A percentile compares a stretch with the other conserved stretches of the same genome.
Conservation (phyloP, 1,284 basidiomycete genomes). For the Bjerkandera adusta region DNA sequence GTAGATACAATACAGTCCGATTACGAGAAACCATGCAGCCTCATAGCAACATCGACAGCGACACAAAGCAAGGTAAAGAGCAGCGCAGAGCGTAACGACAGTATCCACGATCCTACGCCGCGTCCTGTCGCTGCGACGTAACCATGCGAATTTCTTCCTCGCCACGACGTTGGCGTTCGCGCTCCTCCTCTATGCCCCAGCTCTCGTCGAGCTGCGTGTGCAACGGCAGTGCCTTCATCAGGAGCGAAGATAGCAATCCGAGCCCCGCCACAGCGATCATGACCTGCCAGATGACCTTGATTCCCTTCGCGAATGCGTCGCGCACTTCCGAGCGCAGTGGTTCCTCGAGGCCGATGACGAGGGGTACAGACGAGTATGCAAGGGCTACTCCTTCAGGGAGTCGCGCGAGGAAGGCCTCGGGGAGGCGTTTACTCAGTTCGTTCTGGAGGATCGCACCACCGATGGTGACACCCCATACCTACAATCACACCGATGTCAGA, state of each 20-base stretch:
- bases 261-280: slow-evolving; percentile 33
- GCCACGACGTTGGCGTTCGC: no score
- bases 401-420: slow-evolving; percentile 27
- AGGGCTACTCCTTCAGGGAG: slow-evolving; percentile 34
- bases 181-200: slow-evolving; percentile 21
- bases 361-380: slow-evolving; percentile 36
- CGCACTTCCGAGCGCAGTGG: slow-evolving; percentile 31
- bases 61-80: no score
- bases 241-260: slow-evolving; percentile 29
- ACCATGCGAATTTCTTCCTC: no score
- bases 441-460: slow-evolving; percentile 39
- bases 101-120: no score
- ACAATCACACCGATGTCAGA: slow-evolving; percentile 2
- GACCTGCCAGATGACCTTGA: slow-evolving; percentile 33
- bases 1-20: no score
- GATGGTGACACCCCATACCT: slow-evolving; percentile 41
- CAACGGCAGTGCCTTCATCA: slow-evolving; percentile 36
- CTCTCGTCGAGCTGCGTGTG: slow-evolving; percentile 27
- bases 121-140: no score
- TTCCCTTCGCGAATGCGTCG: slow-evolving; percentile 33
- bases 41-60: no score
- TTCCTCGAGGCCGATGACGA: slow-evolving; percentile 30
- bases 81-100: no score
- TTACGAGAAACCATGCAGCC: no score
- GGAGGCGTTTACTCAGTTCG: slow-evolving; percentile 33